These are phyloP conservation scores for Gentiana dahurica DNA, from an alignment of 257 asterid genomes.

Conservation along the genomic window DNA sequence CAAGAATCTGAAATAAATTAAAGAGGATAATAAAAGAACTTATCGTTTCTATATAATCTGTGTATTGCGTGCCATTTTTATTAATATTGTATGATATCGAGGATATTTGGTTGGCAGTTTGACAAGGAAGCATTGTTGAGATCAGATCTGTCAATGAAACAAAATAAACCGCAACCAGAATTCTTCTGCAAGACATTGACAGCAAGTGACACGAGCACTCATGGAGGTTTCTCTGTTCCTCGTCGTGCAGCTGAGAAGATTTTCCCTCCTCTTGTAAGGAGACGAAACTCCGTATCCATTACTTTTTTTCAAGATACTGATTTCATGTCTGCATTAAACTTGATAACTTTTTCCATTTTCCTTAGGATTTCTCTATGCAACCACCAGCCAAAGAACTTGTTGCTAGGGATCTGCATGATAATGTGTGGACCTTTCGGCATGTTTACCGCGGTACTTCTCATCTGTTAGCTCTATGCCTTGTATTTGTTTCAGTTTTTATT, in stretches of 20 bases:
- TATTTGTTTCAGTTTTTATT: neutral
- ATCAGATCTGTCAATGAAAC: constrained; percentile 71
- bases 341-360: constrained; percentile 1
- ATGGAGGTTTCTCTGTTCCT: constrained; percentile 98
- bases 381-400: constrained; percentile 93
- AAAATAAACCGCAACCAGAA: constrained; percentile 69
- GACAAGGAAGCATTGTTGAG: constrained; percentile 87
- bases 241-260: constrained; percentile 98
- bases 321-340: neutral
- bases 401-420: constrained; percentile 86
- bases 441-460: constrained; percentile 69
- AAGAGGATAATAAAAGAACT: neutral
- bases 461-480: constrained; percentile 1
- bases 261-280: constrained; percentile 62
- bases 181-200: constrained; percentile 95
- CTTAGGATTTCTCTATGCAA: constrained; percentile 82
- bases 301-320: neutral
- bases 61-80: neutral
- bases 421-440: constrained; percentile 88
- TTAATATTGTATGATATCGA: neutral
- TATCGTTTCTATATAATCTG: neutral
- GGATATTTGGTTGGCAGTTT: constrained; percentile 38
- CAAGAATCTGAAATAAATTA: neutral
- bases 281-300: neutral
- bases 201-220: constrained; percentile 98